Evolutionary conservation across 2,329 filamentous ascomycete species (phyloP), one percentile per base, ranked within the genome.

Genomic region (Clonostachys byssicola): DNA sequence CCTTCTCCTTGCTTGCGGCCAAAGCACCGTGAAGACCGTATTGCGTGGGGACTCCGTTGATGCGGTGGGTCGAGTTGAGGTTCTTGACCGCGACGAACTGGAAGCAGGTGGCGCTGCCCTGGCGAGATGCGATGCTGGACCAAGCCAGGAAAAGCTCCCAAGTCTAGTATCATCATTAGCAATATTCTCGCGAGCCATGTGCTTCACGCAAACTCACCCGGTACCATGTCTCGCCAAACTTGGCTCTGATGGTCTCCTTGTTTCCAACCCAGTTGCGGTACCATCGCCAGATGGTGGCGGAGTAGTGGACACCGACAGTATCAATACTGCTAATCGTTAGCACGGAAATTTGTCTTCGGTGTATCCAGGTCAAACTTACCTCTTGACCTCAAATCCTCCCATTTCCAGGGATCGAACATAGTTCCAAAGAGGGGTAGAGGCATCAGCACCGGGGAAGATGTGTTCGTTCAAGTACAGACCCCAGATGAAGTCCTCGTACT

Each of bases 401-500:
- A 80, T 85, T 74, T 99, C 94, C 17, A 96, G 81, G 63, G 83
- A 84, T 67, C 91, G 83, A 58, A 95, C 77, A 60, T 95, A 89
- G 71, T 86, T 94, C 57, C 89, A 90, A 43, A 99, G 83, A 44
- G 94, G 94, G 49, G 91, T 95, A 40, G 89, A 96, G 45, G 94
- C 94, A 65, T 97, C 94, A 45, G 94, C 94, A 65, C 94, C 94
- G 35, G 92, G 94, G 81, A 97, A 97, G 67, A 97, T 80, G 71
- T 97, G 96, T 77, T 96, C 96, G 85, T 97, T 97, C 90, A 97
- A 95, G 81, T 96, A 97, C 42, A 97, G 80, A 66, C 94, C 94
- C 94, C 94, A 97, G 68, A 92, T 89, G 44, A 96, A 81, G 73
- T 97, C 94, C 77, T 97, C 92, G 64, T 96, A 97, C 71, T 97